Evolutionary conservation across 2,329 filamentous ascomycete genomes (phyloP).

Genomic region (Cercospora citrullina): DNA sequence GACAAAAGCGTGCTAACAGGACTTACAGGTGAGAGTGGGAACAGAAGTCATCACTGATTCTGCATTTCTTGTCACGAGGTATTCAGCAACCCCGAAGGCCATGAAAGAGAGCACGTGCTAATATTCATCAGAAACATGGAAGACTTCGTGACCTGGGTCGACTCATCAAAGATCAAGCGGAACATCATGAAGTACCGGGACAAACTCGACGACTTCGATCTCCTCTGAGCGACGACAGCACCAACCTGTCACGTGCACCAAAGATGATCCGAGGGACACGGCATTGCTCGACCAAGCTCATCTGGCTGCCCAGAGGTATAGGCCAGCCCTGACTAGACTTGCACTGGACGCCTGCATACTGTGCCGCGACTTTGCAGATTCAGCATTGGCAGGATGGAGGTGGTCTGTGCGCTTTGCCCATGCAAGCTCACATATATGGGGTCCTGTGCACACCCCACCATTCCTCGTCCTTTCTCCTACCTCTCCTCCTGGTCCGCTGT

Average conservation of each 20-base stretch:
- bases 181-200: slow-evolving; percentile 94
- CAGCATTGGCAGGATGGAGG: slow-evolving; percentile 12
- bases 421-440: slow-evolving; percentile 17
- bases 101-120: not conserved
- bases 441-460: slow-evolving; percentile 18
- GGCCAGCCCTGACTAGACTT: not conserved
- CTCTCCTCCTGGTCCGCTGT: not conserved
- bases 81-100: slow-evolving; percentile 1
- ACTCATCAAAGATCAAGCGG: slow-evolving; percentile 94
- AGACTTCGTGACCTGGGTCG: slow-evolving; percentile 95
- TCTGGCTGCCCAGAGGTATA: not conserved
- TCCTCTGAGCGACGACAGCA: slow-evolving; percentile 59
- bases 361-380: slow-evolving; percentile 13
- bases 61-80: slow-evolving; percentile 78
- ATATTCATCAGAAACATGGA: slow-evolving; percentile 67
- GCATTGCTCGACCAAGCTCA: not conserved
- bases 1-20: slow-evolving; percentile 38
- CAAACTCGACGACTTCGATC: slow-evolving; percentile 92
- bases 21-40: slow-evolving; percentile 65
- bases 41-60: slow-evolving; percentile 88
- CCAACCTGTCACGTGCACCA: not conserved
- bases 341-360: not conserved
- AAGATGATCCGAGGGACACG: not conserved
- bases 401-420: slow-evolving; percentile 13
- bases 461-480: slow-evolving; percentile 10